phyloP scores from a whole-genome alignment of 1,284 basidiomycete genomes.

The Ganoderma lingzhi region DNA sequence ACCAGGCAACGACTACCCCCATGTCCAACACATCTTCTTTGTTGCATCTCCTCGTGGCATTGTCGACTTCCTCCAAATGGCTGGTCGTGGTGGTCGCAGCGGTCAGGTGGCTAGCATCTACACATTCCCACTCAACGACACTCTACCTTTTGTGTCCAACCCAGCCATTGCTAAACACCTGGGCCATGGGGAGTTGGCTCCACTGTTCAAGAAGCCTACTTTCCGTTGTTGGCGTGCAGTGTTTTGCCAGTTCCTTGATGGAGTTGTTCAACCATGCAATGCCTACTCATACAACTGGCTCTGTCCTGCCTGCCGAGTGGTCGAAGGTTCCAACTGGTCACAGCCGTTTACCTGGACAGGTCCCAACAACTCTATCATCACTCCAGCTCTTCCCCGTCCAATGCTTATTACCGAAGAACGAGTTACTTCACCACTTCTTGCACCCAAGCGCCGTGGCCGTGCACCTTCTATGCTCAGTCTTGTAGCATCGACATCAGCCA shows the following conservation, averaged over 20 bases:
- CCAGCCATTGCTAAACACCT: not conserved
- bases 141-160: not conserved
- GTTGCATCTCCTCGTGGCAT: slow-evolving; percentile 18
- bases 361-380: not conserved
- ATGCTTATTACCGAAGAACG: not conserved
- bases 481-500: too few relatives aligned
- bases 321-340: not conserved
- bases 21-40: slow-evolving; percentile 15
- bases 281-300: slow-evolving; percentile 7
- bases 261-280: not conserved
- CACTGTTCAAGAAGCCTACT: not conserved
- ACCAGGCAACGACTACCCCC: slow-evolving; percentile 23
- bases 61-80: slow-evolving; percentile 20
- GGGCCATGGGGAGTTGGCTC: not conserved
- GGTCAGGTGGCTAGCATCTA: not conserved
- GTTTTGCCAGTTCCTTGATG: slow-evolving; percentile 13
- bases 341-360: not conserved
- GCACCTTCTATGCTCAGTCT: not conserved
- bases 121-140: slow-evolving; percentile 6
- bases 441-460: not conserved
- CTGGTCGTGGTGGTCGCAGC: slow-evolving; percentile 17
- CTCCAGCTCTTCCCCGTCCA: not conserved
- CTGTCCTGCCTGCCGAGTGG: slow-evolving; percentile 1
- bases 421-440: not conserved
- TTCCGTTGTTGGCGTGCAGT: slow-evolving; percentile 13